A percentile compares a stretch with the other conserved stretches of the same genome.
Evolutionary conservation across 2,329 filamentous ascomycete species (phyloP).

Genomic region (Trichoderma sp.): DNA sequence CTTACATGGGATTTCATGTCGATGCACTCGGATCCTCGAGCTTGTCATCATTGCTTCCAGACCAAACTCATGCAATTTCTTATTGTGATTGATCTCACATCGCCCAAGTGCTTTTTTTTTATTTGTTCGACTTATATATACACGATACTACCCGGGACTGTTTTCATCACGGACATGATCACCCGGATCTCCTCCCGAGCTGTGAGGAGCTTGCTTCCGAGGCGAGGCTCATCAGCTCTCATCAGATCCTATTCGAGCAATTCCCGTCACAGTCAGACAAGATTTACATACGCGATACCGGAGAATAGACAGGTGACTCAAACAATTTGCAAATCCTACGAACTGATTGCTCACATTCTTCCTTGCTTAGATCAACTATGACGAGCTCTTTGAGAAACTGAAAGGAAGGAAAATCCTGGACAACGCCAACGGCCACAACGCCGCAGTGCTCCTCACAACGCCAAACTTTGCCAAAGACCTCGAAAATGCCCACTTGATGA

Average conservation of each 20-base stretch:
- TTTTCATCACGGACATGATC: conserved; percentile 32
- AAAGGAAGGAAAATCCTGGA: conserved; percentile 34
- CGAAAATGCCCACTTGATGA: conserved; percentile 48
- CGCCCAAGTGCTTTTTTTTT: background rate
- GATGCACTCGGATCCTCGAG: background rate
- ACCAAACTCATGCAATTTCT: background rate
- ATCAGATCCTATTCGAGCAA: conserved; percentile 30
- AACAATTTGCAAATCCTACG: background rate
- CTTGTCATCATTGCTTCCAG: background rate
- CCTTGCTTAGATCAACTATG: conserved; percentile 28
- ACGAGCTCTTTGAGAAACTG: conserved; percentile 33
- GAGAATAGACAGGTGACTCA: background rate
- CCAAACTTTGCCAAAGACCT: conserved; percentile 52
- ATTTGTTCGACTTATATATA: no score
- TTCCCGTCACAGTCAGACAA: conserved; percentile 29
- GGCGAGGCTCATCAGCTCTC: conserved; percentile 2
- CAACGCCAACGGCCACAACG: conserved; percentile 42
- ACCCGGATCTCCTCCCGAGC: conserved; percentile 30
- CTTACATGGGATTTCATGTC: background rate
- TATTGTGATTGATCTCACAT: background rate
- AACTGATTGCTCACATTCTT: background rate
- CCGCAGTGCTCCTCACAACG: conserved; percentile 55
- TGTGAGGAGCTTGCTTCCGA: conserved; percentile 30
- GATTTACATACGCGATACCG: conserved; percentile 34
- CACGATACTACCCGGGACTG: background rate